Evolutionary conservation across 495 filamentous ascomycete genomes (phyloP), one percentile per base, ranked within the genome.

Genomic region (Hypoxylon fuscum): DNA sequence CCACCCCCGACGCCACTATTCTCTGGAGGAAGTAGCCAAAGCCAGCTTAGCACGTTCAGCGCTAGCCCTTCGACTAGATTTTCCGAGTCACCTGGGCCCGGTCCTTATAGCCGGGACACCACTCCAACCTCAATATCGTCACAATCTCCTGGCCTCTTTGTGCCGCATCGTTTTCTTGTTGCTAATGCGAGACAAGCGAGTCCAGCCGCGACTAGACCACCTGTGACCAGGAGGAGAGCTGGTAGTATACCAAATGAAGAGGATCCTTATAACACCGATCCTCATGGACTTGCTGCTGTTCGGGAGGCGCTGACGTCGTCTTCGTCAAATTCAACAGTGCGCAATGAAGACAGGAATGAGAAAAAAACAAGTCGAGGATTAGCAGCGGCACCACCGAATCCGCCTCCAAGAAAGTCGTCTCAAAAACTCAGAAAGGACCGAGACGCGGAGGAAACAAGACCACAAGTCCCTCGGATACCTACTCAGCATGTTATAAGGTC

Each of bases 61-160:
- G 90, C 86, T 55, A 97, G 90, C 55, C 92, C 94, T 38, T 97
- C 95, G n/a, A 97, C 93, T 29, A 83, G 91, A 56, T 97, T 94
- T 66, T 96, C 94, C 25, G 92, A 89, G 49, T 98, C 95, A 2
- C 95, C 95, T 8, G 90, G 92, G 4, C 81, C 90, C 27, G 79
- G 83, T 29, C 76, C 81, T 53, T 98, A 96, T 76, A 96, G 94
- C 74, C 84, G 89, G 65, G 89, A 91, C 37, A 96, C 95, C 8
- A 97, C 95, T 2, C 93, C 95, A 1, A 97, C 93, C n/a, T 97
- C 95, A 6, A 85, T 93, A 68, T 96, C 93, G 6, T 97, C 95
- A n/a, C 90, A 95, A 71, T 98, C 95, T 31, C 93, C 95, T 9
- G 90, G 91, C 1, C 83, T 92, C 32, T 72, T 89, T 55, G 77